Evolutionary conservation across 2,329 filamentous ascomycete species (phyloP), one percentile per base, ranked within the genome.

Genomic region (Hypoxylon sp.): DNA sequence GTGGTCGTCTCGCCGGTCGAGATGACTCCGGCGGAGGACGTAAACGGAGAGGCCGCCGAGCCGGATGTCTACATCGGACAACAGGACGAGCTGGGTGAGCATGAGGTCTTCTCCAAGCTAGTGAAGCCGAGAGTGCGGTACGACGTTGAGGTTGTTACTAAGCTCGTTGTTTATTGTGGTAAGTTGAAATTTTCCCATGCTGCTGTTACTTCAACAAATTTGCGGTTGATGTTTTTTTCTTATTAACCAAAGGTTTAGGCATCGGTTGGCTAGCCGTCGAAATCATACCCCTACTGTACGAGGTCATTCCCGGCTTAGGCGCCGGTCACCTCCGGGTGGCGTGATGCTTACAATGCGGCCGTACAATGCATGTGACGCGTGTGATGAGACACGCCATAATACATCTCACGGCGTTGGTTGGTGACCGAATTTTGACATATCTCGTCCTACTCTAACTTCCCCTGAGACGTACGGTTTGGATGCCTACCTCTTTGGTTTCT

Each of bases 141-240:
- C 76, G 96, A 99, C 80, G 95, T 98, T n/a, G 96, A 99, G 80
- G 95, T 99, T 41, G 92, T 99, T 38, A 98, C 96, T 4, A 98
- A 98, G 81, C 81, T 99, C 67, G 92, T 99, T 74, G 93, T 99
- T 23, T 99, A 99, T 82, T 87, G 91, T 65, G 96, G 95, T 93
- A 82, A 80, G 89, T 81, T n/a, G n/a, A n/a, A n/a, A n/a, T n/a
- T n/a, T n/a, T n/a, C n/a, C n/a, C n/a, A n/a, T n/a, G n/a, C n/a
- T n/a, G n/a, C n/a, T n/a, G n/a, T n/a, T n/a, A n/a, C n/a, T n/a
- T n/a, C n/a, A n/a, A n/a, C n/a, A n/a, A 38, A 38, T 38, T 3
- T n/a, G 2, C 36, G 2, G 1, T 41, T 9, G 7, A 19, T 43
- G 9, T 14, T 19, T 3, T 19, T 19, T 43, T 1, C 6, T 25